phyloP scores from a whole-genome alignment of 1,139 yeast species.

The Debaryomycetaceae sp. region DNA sequence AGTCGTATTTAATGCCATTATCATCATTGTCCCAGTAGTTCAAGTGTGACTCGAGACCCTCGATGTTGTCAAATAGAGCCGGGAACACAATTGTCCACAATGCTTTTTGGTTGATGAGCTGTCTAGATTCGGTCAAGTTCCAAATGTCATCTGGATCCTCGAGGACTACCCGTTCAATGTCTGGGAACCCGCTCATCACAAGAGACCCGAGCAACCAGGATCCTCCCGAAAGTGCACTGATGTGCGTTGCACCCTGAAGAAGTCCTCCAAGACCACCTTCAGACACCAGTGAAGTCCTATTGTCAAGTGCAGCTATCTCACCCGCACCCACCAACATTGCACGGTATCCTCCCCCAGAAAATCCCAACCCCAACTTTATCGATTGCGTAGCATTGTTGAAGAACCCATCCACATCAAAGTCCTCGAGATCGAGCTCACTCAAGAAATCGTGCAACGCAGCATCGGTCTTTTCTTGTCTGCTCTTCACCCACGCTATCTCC shows the following conservation, averaged over 20 bases:
- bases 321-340: constrained; percentile 95
- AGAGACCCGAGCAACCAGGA: constrained; percentile 37
- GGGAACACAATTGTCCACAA: constrained; percentile 21
- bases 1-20: constrained; percentile 26
- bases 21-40: constrained; percentile 25
- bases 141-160: constrained; percentile 30
- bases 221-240: constrained; percentile 41
- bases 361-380: constrained; percentile 65
- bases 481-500: constrained; percentile 40
- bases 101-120: constrained; percentile 24
- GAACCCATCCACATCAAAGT: constrained; percentile 52
- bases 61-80: constrained; percentile 20
- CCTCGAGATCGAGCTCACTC: constrained; percentile 53
- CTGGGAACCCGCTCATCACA: constrained; percentile 31
- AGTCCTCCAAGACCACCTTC: constrained; percentile 38
- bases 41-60: constrained; percentile 25
- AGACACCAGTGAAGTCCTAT: constrained; percentile 55
- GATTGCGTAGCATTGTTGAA: constrained; percentile 33
- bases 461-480: constrained; percentile 52
- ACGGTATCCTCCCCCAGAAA: constrained; percentile 91
- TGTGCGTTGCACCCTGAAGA: constrained; percentile 35
- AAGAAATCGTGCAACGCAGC: constrained; percentile 56
- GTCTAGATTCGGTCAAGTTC: constrained; percentile 31
- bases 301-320: constrained; percentile 73
- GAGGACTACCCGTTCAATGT: constrained; percentile 32